These are phyloP conservation scores for Tylopilus subfusipes DNA, from an alignment of 768 basidiomycete species.

Conservation along the genomic window DNA sequence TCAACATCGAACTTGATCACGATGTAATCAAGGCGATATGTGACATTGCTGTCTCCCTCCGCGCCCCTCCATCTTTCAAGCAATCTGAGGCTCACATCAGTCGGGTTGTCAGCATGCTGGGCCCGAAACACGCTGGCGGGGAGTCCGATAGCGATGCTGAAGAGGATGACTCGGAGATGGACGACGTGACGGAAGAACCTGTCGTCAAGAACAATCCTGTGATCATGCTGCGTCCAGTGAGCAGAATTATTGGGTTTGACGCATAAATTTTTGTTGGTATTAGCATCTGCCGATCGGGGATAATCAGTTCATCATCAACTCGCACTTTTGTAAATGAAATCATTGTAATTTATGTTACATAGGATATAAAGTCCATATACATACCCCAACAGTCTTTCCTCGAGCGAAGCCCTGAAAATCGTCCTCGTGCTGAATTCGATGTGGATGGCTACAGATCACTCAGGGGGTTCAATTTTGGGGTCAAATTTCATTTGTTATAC, in stretches of 20 bases:
- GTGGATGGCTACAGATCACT: too few relatives aligned
- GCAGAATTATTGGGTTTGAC: constrained; percentile 57
- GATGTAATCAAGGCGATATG: constrained; percentile 54
- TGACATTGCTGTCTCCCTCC: constrained; percentile 49
- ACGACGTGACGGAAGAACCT: constrained; percentile 38
- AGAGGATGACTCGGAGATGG: constrained; percentile 49
- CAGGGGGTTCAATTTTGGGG: too few relatives aligned
- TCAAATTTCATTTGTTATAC: too few relatives aligned
- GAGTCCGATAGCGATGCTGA: constrained; percentile 60
- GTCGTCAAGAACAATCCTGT: constrained; percentile 47
- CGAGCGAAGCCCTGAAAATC: neutral
- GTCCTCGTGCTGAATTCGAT: too few relatives aligned
- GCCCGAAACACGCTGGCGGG: constrained; percentile 47
- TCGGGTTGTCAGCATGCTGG: constrained; percentile 61
- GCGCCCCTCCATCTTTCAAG: constrained; percentile 43
- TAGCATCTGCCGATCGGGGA: neutral
- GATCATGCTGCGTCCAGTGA: constrained; percentile 55
- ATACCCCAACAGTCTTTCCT: neutral
- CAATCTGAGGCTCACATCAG: constrained; percentile 41
- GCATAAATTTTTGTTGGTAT: constrained; percentile 10
- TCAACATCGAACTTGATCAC: constrained; percentile 74
- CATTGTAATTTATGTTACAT: constrained; percentile 23
- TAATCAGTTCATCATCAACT: neutral
- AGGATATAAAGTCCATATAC: constrained; percentile 4
- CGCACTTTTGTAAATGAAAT: neutral